Evolutionary conservation across 1,284 basidiomycete species (phyloP).

Genomic region (Rhodotorula sp.): DNA sequence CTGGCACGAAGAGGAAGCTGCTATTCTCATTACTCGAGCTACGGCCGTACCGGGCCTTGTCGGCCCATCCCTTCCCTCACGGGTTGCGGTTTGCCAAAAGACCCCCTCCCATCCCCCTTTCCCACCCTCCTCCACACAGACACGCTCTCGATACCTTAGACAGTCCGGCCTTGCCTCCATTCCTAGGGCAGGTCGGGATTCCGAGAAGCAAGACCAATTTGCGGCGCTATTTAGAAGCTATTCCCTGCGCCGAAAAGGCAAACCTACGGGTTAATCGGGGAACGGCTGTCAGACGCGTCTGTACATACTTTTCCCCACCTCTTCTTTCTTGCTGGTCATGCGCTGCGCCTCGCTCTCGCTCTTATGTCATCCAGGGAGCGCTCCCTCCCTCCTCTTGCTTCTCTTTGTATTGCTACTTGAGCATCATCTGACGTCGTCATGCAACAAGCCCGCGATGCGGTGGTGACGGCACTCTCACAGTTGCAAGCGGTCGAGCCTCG

Average conservation of each 20-base stretch:
- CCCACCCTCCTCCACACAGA: too few species aligned
- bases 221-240: constrained; percentile 11
- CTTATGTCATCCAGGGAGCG: background rate
- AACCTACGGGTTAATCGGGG: background rate
- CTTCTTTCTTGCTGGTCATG: background rate
- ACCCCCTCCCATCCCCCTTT: background rate
- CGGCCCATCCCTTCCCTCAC: too few species aligned
- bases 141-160: constrained; percentile 36
- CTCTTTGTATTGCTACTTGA: too few species aligned
- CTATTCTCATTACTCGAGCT: background rate
- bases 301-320: background rate
- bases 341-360: background rate
- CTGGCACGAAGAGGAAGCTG: background rate
- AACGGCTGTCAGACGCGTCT: constrained; percentile 14
- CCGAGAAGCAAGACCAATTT: constrained; percentile 28
- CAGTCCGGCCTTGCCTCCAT: constrained; percentile 28
- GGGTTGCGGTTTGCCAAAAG: too few species aligned
- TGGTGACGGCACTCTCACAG: too few species aligned
- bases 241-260: background rate
- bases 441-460: too few species aligned
- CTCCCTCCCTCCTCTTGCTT: too few species aligned
- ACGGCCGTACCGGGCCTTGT: background rate
- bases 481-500: too few species aligned
- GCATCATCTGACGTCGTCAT: too few species aligned
- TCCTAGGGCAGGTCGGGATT: constrained; percentile 28